Base-by-base conservation (phyloP, 768 basidiomycete species). In the Mycena vulgaris region DNA sequence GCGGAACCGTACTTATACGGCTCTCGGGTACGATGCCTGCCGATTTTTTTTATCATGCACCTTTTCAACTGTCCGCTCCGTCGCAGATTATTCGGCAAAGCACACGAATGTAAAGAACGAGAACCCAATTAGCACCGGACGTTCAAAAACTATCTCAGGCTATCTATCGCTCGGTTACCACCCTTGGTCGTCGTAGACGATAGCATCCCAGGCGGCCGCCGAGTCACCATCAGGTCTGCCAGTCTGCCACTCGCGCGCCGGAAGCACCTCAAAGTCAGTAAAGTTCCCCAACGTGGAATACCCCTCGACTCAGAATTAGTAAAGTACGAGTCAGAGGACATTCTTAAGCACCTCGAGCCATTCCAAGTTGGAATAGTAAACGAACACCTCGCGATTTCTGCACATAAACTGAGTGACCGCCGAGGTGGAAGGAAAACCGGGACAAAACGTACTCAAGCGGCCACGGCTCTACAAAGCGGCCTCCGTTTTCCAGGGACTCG, bases 391-490 rank as follows among this genome's bases (percentile, higher is more conserved):
- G 39, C 75, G 62, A 37, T 75, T 75, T 52, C 73, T 75, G 30
- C 3, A 30, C n/a, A 53, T 9, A 33, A 28, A 40, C 5, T 45
- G 37, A 59, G 61, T 31, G 23, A 49, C n/a, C 7, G 19, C 31
- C 27, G 33, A 8, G 19, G 17, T 3, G 5, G 35, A 33, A 7
- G 2, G 21, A 39, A 7, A 33, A 35, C 31, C 19, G 11, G 3
- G 28, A 8, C 9, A 59, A 47, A 52, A 61, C 75, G 27, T 47
- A 76, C 77, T 76, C 58, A 2, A 78, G 33, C 5, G 78, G 77
- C 74, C 72, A 78, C 19, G 74, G 71, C 33, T 70, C 74, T 19
- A 79, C 78, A 16, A 79, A 69, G 11, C 77, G 69, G 25, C 78
- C 78, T 0, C 78, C 78, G 62, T 78, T 69, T 30, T 73, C 47